Conservation (phyloP, 2,329 filamentous ascomycete genomes). For the Cordyceps militaris region DNA sequence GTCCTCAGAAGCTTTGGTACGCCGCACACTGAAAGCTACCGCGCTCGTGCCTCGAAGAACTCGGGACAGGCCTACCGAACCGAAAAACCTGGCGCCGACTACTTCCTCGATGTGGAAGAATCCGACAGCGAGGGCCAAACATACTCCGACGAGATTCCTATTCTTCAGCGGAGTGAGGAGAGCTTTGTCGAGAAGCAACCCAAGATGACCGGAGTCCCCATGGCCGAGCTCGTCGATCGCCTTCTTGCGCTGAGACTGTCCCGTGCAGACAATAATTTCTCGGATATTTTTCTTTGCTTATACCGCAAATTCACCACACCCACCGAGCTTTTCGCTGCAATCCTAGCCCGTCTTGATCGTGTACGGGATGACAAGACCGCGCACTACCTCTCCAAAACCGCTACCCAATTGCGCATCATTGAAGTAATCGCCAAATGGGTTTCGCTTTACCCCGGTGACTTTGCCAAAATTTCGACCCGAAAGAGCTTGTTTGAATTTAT, state of each 20-base stretch:
- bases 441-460: slow-evolving; percentile 83
- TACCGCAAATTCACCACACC: slow-evolving; percentile 92
- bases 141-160: slow-evolving; percentile 61
- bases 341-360: slow-evolving; percentile 68
- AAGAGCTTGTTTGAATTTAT: slow-evolving; percentile 71
- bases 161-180: slow-evolving; percentile 61
- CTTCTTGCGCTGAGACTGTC: slow-evolving; percentile 75
- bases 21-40: slow-evolving; percentile 34
- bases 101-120: slow-evolving; percentile 63
- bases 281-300: slow-evolving; percentile 80
- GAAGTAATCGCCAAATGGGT: slow-evolving; percentile 86
- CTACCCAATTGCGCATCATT: slow-evolving; percentile 75
- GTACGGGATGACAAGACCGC: slow-evolving; percentile 59
- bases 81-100: slow-evolving; percentile 41
- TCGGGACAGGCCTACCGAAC: slow-evolving; percentile 41
- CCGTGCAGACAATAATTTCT: slow-evolving; percentile 83
- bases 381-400: slow-evolving; percentile 68
- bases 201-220: slow-evolving; percentile 46
- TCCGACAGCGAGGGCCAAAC: slow-evolving; percentile 60
- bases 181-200: slow-evolving; percentile 43
- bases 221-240: slow-evolving; percentile 78
- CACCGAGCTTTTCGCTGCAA: slow-evolving; percentile 65
- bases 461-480: slow-evolving; percentile 70
- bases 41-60: slow-evolving; percentile 26
- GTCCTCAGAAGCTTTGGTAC: slow-evolving; percentile 47